Percentiles rank a stretch among this genome's conserved stretches.
Conservation (phyloP, 2,329 filamentous ascomycete species). For the Plectosphaerella sp. region DNA sequence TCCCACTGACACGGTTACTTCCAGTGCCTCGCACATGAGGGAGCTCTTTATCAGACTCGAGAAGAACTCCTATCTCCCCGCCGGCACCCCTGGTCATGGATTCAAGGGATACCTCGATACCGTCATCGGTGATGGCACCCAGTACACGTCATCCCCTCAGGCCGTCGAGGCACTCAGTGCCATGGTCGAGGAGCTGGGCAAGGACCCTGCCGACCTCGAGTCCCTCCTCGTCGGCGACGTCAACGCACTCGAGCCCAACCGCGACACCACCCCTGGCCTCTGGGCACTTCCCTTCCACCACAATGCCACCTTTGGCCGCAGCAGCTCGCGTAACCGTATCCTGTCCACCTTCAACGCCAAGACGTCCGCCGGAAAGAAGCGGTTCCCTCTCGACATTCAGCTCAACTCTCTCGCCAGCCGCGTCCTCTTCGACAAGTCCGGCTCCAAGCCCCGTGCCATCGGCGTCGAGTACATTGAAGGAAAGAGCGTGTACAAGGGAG, state of each 20-base stretch:
- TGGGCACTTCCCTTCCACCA: conserved; percentile 18
- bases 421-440: conserved; percentile 28
- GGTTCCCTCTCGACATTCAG: conserved; percentile 17
- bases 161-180: conserved; percentile 10
- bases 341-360: neutral
- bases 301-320: conserved; percentile 19
- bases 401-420: conserved; percentile 18
- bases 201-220: conserved; percentile 1
- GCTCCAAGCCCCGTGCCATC: conserved; percentile 20
- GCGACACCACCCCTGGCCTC: conserved; percentile 20
- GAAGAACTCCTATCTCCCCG: conserved; percentile 33
- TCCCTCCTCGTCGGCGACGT: conserved; percentile 4
- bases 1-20: neutral
- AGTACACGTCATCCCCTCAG: conserved; percentile 2
- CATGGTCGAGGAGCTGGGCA: conserved; percentile 14
- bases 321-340: conserved; percentile 21
- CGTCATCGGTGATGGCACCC: neutral
- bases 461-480: conserved; percentile 29
- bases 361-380: conserved; percentile 11
- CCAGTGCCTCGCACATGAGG: conserved; percentile 29
- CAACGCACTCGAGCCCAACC: conserved; percentile 11
- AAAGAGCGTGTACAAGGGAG: conserved; percentile 32
- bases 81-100: conserved; percentile 33
- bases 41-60: conserved; percentile 36
- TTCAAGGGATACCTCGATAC: conserved; percentile 31